These are phyloP conservation scores for Paecilomyces sp. DNA, from an alignment of 2,329 filamentous ascomycete species.

Conservation along the genomic window DNA sequence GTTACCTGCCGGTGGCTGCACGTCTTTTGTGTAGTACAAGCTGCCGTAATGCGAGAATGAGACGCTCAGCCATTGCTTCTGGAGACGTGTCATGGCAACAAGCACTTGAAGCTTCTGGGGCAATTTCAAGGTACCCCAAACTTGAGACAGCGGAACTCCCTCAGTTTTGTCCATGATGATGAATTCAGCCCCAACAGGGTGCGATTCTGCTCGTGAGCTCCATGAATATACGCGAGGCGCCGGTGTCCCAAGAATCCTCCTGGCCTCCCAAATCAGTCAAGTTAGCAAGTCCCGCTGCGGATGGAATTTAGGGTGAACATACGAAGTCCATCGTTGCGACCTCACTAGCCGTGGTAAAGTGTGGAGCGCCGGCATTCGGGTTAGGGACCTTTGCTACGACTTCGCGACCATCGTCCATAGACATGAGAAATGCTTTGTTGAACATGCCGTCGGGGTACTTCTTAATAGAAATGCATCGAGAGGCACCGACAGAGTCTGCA, in stretches of 20 bases:
- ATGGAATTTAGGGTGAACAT: constrained; percentile 1
- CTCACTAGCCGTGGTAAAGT: not conserved
- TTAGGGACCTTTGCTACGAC: not conserved
- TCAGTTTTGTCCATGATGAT: constrained; percentile 17
- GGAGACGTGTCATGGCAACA: constrained; percentile 17
- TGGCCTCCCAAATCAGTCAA: constrained; percentile 9
- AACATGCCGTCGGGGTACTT: constrained; percentile 17
- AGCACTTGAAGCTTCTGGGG: constrained; percentile 17
- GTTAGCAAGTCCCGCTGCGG: constrained; percentile 7
- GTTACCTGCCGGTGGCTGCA: constrained; percentile 10
- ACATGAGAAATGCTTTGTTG: constrained; percentile 19
- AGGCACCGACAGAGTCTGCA: not conserved
- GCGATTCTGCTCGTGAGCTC: constrained; percentile 13
- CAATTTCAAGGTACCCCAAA: constrained; percentile 8
- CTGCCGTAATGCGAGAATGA: constrained; percentile 22
- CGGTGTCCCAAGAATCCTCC: constrained; percentile 14
- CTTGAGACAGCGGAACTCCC: constrained; percentile 14
- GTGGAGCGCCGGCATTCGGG: not conserved
- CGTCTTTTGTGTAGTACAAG: constrained; percentile 18
- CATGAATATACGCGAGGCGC: constrained; percentile 13
- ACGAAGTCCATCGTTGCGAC: constrained; percentile 5
- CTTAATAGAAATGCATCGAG: not conserved
- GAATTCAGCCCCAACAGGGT: constrained; percentile 14
- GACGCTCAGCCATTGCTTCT: constrained; percentile 20
- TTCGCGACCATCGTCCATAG: constrained; percentile 20